Percentiles rank a stretch among this genome's conserved stretches.
phyloP scores from a whole-genome alignment of 352 stramenopile species.

The Phytophthora sansomeana region DNA sequence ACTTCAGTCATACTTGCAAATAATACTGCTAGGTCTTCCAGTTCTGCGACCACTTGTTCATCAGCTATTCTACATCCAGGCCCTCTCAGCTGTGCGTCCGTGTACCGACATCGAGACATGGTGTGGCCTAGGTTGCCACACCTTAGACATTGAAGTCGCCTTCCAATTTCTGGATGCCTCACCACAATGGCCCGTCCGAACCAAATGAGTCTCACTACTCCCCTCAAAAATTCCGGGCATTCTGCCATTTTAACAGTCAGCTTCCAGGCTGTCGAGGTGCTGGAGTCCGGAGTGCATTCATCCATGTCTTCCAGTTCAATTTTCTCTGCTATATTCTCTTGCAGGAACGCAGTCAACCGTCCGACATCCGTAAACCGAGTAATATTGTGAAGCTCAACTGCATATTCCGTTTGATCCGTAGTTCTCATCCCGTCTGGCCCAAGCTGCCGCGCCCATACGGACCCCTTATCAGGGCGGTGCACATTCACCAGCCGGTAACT shows the following conservation, averaged over 20 bases:
- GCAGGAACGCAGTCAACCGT: neutral
- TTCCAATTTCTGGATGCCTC: neutral
- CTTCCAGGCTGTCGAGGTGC: too few species aligned
- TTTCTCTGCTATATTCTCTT: neutral
- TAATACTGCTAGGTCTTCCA: neutral
- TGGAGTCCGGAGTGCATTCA: too few species aligned
- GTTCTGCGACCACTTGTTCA: neutral
- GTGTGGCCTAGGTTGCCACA: conserved; percentile 1
- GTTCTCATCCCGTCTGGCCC: neutral
- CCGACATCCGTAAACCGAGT: neutral
- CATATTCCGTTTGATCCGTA: neutral
- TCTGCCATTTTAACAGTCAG: too few species aligned
- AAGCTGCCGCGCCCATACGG: neutral
- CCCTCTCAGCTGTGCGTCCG: neutral
- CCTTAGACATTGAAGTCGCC: neutral
- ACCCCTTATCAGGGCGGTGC: neutral
- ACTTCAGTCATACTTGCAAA: conserved; percentile 6
- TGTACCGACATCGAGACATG: neutral
- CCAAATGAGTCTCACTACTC: neutral
- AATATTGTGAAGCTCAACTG: neutral
- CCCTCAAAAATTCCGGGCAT: too few species aligned
- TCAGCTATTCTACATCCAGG: neutral
- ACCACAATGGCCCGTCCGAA: neutral
- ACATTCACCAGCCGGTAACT: neutral
- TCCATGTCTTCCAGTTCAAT: neutral